Base-by-base conservation (phyloP, 805 yeast genomes). In the Hanseniaspora clermontiae region DNA sequence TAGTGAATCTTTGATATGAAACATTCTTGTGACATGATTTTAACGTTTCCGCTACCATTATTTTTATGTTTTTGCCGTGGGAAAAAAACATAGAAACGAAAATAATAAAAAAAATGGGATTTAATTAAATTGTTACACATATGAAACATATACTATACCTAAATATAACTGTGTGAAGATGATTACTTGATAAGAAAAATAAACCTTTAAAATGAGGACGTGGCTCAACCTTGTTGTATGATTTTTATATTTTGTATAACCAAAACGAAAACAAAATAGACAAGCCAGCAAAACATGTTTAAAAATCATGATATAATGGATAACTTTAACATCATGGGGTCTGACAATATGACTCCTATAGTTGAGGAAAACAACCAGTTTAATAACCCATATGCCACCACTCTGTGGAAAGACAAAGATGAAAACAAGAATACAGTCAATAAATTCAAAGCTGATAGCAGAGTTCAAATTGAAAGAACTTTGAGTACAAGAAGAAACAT, bases 321-420 rank as follows among this genome's bases (percentile, higher is more conserved):
- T 12, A 65, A 66, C 32, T 58, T 66, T 19, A 60, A 61, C 20
- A 57, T 58, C 49, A 66, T 65, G 1, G 59, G 64, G 3, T 61
- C 60, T 17, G 58, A 61, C 42, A 58, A 64, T 5, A 59, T 68
- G 49, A 68, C 71, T 10, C 72, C 72, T 9, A 66, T 67, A 49
- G 15, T 29, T 36, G 52, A 55, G 32, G 24, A 52, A 40, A 27
- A 37, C 17, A 47, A 50, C 34, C 31, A 27, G 19, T 34, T 12
- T 31, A 20, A 9, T 6, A 75, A 75, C 54, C 78, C 78, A 0
- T 75, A 75, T 61, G 68, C 77, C 0, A 65, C 67, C 43, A 74
- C 77, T 0, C 59, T 74, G 15, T 75, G 78, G 78, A 66, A 63
- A 50, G 61, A 69, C 9, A 62, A 75, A 27, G 68, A 72, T 2